These are phyloP conservation scores for Butyriboletus loyo DNA, from an alignment of 768 basidiomycete genomes.

Conservation along the genomic window DNA sequence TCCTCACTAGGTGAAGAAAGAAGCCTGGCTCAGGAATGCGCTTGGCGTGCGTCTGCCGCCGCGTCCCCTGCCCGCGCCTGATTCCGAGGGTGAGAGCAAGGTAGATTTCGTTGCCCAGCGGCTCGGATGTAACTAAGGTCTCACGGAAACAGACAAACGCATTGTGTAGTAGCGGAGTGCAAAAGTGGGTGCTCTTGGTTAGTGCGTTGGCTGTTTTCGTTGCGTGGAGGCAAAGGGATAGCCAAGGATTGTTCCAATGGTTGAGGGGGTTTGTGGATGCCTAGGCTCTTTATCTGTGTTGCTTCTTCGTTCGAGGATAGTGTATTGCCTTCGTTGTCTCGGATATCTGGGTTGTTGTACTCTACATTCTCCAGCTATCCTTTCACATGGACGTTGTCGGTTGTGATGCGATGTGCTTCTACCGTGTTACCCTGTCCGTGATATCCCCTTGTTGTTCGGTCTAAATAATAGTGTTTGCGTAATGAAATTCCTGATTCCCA, in stretches of 20 bases:
- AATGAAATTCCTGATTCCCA: too few species aligned
- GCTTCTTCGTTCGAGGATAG: neutral
- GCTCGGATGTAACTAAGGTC: conserved; percentile 10
- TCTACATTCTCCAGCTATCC: neutral
- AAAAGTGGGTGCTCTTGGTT: conserved; percentile 6
- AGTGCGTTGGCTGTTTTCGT: conserved; percentile 3
- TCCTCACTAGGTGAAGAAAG: conserved; percentile 23
- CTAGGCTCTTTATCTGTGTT: too few species aligned
- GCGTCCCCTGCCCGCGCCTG: conserved; percentile 12
- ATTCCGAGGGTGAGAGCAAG: conserved; percentile 11
- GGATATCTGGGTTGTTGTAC: neutral
- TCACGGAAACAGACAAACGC: neutral
- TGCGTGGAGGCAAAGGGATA: too few species aligned
- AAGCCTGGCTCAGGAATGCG: conserved; percentile 14
- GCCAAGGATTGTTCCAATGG: too few species aligned
- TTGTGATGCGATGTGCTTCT: neutral
- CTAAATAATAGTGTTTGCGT: neutral
- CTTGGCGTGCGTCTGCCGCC: conserved; percentile 20
- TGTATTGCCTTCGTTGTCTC: neutral
- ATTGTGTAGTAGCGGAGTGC: neutral
- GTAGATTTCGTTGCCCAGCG: neutral
- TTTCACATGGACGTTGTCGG: neutral
- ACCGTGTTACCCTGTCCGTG: too few species aligned
- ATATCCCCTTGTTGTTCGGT: too few species aligned
- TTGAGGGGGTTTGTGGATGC: too few species aligned